A percentile compares a stretch with the other conserved stretches of the same genome.
Evolutionary conservation across 208 protist species (phyloP).

Genomic region (Naegleria gruberi): DNA sequence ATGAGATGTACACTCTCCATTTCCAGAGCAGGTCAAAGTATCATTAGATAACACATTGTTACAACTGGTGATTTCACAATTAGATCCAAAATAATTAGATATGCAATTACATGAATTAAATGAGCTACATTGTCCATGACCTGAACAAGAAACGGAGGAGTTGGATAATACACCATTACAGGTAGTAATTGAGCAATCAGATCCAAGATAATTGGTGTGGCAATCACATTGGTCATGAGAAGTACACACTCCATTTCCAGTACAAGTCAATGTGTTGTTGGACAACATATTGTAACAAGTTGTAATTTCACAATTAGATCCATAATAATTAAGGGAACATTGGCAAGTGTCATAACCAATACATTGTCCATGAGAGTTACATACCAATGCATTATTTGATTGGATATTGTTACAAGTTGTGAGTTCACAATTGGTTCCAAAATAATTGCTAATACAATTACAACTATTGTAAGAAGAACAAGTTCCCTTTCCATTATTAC

Average conservation of each 20-base stretch:
- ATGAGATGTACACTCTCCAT: background rate
- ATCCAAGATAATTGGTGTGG: background rate
- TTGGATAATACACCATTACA: background rate
- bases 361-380: background rate
- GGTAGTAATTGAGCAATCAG: background rate
- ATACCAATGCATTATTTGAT: too few relatives aligned
- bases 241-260: background rate
- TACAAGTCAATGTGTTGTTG: too few relatives aligned
- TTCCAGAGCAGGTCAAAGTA: background rate
- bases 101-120: too few relatives aligned
- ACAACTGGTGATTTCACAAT: too few relatives aligned
- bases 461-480: too few relatives aligned
- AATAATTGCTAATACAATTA: too few relatives aligned
- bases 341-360: background rate
- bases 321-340: background rate
- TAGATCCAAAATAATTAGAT: too few relatives aligned
- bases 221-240: background rate
- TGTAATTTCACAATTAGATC: background rate
- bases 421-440: too few relatives aligned
- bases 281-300: background rate
- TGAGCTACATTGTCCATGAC: background rate
- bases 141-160: background rate
- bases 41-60: background rate
- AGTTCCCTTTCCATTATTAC: too few relatives aligned
- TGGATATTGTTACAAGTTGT: too few relatives aligned